Evolutionary conservation across 1,139 yeast species (phyloP), one percentile per base, ranked within the genome.

Genomic region (Candida albicans): DNA sequence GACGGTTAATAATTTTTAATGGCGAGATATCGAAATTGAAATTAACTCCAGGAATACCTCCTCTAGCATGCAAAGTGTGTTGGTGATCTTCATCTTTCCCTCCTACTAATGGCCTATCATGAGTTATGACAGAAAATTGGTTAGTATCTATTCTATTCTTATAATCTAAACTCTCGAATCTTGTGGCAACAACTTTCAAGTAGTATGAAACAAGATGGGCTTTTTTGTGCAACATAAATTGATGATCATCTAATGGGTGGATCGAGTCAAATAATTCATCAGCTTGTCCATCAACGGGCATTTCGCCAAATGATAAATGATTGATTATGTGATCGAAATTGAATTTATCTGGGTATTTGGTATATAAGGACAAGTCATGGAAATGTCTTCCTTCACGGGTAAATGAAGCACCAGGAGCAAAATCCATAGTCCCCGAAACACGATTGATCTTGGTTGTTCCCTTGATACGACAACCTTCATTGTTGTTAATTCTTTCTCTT

Each of bases 21-120:
- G 99, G 96, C 42, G 96, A 85, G 59, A 93, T 90, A 56, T 93
- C 99, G 65, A 91, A 91, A 56, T 84, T 74, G 68, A 93, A 81
- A 62, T 82, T 88, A 6, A 90, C 79, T 2, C 98, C 97, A 0
- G 99, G 97, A 26, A 86, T 73, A 6, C 99, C 99, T 15, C 97
- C 97, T 44, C 80, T 70, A 2, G 84, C 79, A 58, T 93, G 98
- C 39, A 85, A 52, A 0, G 96, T 89, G 61, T 88, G 86, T 41
- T 91, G 91, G 64, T 93, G 96, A 60, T 89, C 96, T 27, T 78
- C 86, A 60, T 93, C 99, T 47, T 84, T 76, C 29, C 98, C 99
- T 11, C 99, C 98, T 27, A 41, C 52, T 35, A 90, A 63, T 8
- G 96, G 91, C 53, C 98, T 79, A 56, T 87, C 91, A 64, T 93